Percentiles rank a stretch among this genome's conserved stretches.
Conservation (phyloP, 306 rosid genomes). For the Casuarina glauca region DNA sequence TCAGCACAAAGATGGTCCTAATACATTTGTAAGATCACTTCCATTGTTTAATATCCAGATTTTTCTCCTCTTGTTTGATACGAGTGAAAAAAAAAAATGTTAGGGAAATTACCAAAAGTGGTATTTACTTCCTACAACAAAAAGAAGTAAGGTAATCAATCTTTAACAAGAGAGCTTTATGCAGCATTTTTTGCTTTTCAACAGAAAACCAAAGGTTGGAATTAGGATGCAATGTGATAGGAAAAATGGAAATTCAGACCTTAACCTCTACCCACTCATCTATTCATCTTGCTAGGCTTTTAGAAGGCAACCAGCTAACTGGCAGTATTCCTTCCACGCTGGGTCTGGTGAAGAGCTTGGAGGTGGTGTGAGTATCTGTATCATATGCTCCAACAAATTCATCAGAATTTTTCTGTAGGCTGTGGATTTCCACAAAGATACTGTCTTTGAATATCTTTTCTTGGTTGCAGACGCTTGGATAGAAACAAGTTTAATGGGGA, state of each 20-base stretch:
- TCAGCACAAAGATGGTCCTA: conserved; percentile 27
- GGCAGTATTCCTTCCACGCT: conserved; percentile 63
- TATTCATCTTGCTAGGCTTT: conserved; percentile 39
- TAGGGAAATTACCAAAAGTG: no score
- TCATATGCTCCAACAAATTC: not conserved
- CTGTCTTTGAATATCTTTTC: conserved; percentile 13
- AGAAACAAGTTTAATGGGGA: conserved; percentile 36
- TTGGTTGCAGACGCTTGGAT: conserved; percentile 58
- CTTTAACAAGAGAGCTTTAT: no score
- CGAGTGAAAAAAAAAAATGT: no score
- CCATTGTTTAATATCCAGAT: not conserved
- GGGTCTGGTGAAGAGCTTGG: conserved; percentile 51
- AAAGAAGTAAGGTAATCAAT: no score
- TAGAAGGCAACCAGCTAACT: conserved; percentile 45
- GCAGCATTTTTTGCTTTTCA: no score
- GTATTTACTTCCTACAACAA: no score
- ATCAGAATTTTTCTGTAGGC: not conserved
- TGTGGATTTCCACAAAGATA: not conserved
- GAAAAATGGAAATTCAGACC: no score
- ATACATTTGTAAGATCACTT: conserved; percentile 41
- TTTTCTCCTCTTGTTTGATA: no score
- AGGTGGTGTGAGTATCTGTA: conserved; percentile 59
- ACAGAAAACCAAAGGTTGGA: no score
- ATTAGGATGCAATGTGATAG: no score
- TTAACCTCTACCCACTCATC: no score